Conservation (phyloP, 768 basidiomycete genomes). For the Punctularia strigosozonata region DNA sequence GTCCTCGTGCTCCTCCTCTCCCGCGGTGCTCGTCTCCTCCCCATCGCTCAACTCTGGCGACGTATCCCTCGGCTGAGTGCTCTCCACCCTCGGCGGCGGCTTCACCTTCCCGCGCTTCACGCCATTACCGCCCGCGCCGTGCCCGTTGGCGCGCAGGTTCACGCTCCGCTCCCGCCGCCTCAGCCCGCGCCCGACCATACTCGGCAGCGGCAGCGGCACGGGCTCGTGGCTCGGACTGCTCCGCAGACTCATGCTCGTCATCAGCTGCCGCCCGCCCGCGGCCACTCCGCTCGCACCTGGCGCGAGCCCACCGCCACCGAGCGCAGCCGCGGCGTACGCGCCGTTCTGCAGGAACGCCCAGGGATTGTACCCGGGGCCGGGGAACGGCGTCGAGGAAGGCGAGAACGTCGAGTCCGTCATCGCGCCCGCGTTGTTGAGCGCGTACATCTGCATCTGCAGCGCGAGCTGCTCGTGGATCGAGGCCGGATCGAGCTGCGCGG, state of each 20-base stretch:
- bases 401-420: slow-evolving; percentile 68
- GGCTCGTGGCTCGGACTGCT: slow-evolving; percentile 67
- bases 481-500: slow-evolving; percentile 31
- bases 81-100: slow-evolving; percentile 70
- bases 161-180: slow-evolving; percentile 31
- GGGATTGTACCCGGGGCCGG: slow-evolving; percentile 48
- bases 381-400: slow-evolving; percentile 66
- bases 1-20: slow-evolving; percentile 38
- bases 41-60: slow-evolving; percentile 64
- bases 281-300: slow-evolving; percentile 26
- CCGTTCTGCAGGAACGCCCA: slow-evolving; percentile 56
- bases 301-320: slow-evolving; percentile 28
- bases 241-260: slow-evolving; percentile 46
- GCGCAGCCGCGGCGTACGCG: slow-evolving; percentile 7
- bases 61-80: slow-evolving; percentile 73
- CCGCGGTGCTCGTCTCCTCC: slow-evolving; percentile 74
- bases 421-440: slow-evolving; percentile 52
- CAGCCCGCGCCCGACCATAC: slow-evolving; percentile 31
- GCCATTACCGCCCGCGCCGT: no score
- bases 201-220: slow-evolving; percentile 38
- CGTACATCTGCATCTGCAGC: slow-evolving; percentile 69
- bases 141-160: slow-evolving; percentile 20
- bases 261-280: slow-evolving; percentile 21
- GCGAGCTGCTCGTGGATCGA: slow-evolving; percentile 60
- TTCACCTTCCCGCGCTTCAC: slow-evolving; percentile 25